Evolutionary conservation across 495 filamentous ascomycete species (phyloP).

Genomic region (Immersiella caudata): DNA sequence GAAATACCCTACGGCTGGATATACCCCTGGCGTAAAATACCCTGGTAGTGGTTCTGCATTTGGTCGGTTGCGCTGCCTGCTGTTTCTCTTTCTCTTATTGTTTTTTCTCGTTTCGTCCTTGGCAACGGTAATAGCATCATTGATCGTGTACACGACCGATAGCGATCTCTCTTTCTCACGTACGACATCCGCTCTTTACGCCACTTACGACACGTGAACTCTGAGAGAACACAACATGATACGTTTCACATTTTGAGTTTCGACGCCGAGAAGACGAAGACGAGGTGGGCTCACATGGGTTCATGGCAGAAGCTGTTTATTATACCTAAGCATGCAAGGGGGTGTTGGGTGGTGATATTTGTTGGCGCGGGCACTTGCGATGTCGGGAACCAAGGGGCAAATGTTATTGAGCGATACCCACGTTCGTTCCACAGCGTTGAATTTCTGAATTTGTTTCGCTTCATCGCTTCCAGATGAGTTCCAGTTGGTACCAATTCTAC

Average conservation of each 20-base stretch:
- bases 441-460: conserved; percentile 7
- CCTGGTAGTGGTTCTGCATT: conserved; percentile 56
- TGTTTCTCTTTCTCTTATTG: conserved; percentile 12
- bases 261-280: not conserved
- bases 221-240: conserved; percentile 4
- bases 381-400: not conserved
- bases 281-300: not conserved
- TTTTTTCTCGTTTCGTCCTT: conserved; percentile 7
- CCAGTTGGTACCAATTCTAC: not conserved
- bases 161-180: conserved; percentile 9
- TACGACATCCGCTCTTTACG: conserved; percentile 18
- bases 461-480: not conserved
- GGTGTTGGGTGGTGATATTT: not conserved
- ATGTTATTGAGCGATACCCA: not conserved
- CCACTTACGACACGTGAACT: conserved; percentile 8
- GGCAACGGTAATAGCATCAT: conserved; percentile 2
- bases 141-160: not conserved
- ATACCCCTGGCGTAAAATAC: conserved; percentile 59
- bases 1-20: conserved; percentile 59
- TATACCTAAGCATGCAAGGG: conserved; percentile 14
- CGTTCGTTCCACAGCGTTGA: conserved; percentile 5
- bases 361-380: not conserved
- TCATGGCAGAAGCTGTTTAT: not conserved
- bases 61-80: conserved; percentile 49
- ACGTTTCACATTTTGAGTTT: not conserved